Evolutionary conservation across 306 rosid genomes (phyloP), one percentile per base, ranked within the genome.

Genomic region (Gleditsia sinensis): DNA sequence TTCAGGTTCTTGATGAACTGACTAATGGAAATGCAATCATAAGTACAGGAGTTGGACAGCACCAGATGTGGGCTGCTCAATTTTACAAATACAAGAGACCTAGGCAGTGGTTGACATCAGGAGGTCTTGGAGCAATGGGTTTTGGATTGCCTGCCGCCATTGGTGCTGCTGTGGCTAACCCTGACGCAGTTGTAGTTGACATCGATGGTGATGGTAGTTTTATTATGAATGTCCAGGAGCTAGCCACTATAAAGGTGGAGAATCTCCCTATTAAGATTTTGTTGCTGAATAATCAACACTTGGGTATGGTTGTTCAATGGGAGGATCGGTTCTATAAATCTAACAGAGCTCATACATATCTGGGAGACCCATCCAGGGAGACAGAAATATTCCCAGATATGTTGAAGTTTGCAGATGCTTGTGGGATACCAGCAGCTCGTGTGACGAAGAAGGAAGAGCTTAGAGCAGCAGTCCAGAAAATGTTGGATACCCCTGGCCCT

Each of bases 301-400:
- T 94, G 83, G 97, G 98, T 54, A 94, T 94, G 98, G 98, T 90
- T 72, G 83, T 87, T 63, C 98, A 91, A 48, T 94, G 92, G 97
- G 98, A 94, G 86, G 98, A 94, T 61, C 77, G 93, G 25, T 94
- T 94, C 87, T 94, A 91, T 32, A 94, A 91, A 80, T 83, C 97
- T 0, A 91, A 94, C 64, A 86, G 91, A 55, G 97, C 88, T 75
- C 97, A 90, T 71, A 87, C 97, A 0, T 94, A 90, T 59, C 70
- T 94, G 0, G 98, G 98, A 32, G 75, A 94, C 71, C 98, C 97
- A 0, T 67, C 90, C 0, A 87, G 21, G 0, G 96, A 91, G 71
- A 40, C 48, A 0, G 94, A 88, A 77, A 94, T 94, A 40, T 94
- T 83, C 75, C 93, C 98, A 0, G 83, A 94, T 75, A 87, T 94